Evolutionary conservation across 371 early-diverging fungal genomes (phyloP), one percentile per base, ranked within the genome.

Genomic region (Cladochytrium tenue): DNA sequence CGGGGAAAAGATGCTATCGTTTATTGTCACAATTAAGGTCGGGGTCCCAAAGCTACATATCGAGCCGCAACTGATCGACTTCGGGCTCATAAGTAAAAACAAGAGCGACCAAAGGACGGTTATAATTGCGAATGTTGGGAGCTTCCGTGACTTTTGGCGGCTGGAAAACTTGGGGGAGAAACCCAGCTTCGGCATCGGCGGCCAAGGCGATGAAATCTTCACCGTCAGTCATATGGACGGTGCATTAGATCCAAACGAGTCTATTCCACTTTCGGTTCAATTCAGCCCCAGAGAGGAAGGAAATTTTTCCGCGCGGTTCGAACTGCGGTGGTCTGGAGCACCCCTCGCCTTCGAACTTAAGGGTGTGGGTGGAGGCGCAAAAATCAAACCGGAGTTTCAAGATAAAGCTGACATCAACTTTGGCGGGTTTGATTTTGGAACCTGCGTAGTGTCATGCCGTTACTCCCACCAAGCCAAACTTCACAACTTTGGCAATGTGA

Each of bases 401-500:
- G 69, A 65, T 10, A 61, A 60, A 31, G 60, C 57, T 43, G 80
- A 80, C 43, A 36, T 50, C 2, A 56, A 59, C 20, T 71, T 77
- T 26, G 70, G 61, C n/a, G 76, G 80, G 5, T 58, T 82, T 2
- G 79, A 80, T 60, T 82, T 72, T 71, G 81, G 79, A 1, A 74
- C 53, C 2, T 76, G 78, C 32, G 61, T 80, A 10, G 77, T 80
- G 1, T 78, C 78, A 10, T 35, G 63, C 13, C n/a, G 50, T 32
- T 76, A 79, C 53, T 62, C 60, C 26, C 78, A 75, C 50, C 62
- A 36, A 25, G 62, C 78, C 27, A 51, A 67, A 13, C 52, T 83
- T 13, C 66, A 58, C n/a, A 83, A 83, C 62, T 56, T 70, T n/a
- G 83, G 83, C 1, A 80, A 76, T 56, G 74, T 80, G 7, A 76